Evolutionary conservation across 257 asterid genomes (phyloP).

Genomic region (Solanum chmielewskii): DNA sequence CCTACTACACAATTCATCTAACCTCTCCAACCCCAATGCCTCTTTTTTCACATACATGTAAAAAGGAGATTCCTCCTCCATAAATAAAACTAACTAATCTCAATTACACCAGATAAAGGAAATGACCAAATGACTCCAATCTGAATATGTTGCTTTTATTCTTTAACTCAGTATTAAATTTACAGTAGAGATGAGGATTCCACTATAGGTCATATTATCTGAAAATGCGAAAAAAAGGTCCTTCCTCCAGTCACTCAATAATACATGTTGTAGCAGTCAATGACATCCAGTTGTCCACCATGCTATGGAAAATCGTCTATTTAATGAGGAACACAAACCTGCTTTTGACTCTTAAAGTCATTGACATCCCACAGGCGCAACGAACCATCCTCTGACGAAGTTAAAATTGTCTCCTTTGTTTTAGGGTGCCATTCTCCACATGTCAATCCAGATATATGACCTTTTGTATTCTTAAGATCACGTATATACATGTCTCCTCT

Average conservation of each 20-base stretch:
- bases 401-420: conserved; percentile 75
- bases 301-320: background rate
- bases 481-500: conserved; percentile 98
- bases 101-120: background rate
- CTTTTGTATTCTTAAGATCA: conserved; percentile 94
- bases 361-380: conserved; percentile 93
- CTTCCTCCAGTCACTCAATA: background rate
- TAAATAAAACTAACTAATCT: background rate
- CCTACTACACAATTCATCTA: background rate
- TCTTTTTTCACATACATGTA: background rate
- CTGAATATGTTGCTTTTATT: background rate
- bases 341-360: conserved; percentile 86
- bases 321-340: conserved; percentile 39
- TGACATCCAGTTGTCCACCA: background rate
- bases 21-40: background rate
- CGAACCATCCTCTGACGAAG: conserved; percentile 97
- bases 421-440: conserved; percentile 95
- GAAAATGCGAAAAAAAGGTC: background rate
- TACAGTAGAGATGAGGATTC: background rate
- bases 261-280: background rate
- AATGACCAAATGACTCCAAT: background rate
- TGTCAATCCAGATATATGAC: conserved; percentile 95
- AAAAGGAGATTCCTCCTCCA: background rate
- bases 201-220: background rate
- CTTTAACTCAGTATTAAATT: background rate